A percentile compares a stretch with the other conserved stretches of the same genome.
Evolutionary conservation across 352 stramenopile species (phyloP).

Genomic region (Chrysophaeum taylorii): DNA sequence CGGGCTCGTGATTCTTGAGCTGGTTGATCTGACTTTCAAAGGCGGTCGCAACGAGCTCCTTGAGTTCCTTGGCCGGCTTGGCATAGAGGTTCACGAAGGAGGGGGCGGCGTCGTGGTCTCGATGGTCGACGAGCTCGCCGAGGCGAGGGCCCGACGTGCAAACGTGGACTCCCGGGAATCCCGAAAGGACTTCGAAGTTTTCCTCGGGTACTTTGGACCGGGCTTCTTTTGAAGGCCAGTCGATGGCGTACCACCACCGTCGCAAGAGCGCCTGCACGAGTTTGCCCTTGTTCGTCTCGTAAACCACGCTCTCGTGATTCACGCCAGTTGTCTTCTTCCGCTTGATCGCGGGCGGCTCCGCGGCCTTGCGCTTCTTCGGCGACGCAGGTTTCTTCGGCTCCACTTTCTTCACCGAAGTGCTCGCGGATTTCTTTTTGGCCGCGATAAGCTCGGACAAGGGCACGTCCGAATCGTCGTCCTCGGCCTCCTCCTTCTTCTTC

Average conservation of each 20-base stretch:
- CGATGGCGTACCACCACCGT: conserved; percentile 56
- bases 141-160: conserved; percentile 43
- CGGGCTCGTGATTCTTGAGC: conserved; percentile 42
- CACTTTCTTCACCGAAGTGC: conserved; percentile 29
- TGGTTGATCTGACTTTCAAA: conserved; percentile 45
- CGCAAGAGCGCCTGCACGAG: conserved; percentile 48
- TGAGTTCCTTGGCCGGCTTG: conserved; percentile 47
- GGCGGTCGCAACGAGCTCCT: conserved; percentile 43
- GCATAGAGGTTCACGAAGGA: conserved; percentile 49
- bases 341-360: conserved; percentile 19
- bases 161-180: conserved; percentile 54
- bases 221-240: conserved; percentile 42
- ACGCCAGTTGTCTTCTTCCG: conserved; percentile 13
- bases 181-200: conserved; percentile 48
- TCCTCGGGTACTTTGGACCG: conserved; percentile 31
- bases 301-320: conserved; percentile 35
- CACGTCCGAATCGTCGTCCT: conserved; percentile 28
- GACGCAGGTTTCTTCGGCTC: conserved; percentile 1
- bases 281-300: conserved; percentile 40
- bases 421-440: conserved; percentile 14
- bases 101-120: conserved; percentile 37
- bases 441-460: conserved; percentile 38
- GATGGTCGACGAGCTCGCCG: conserved; percentile 46
- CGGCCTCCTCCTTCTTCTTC: conserved; percentile 28
- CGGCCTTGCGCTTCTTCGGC: conserved; percentile 25